These are phyloP conservation scores for Neurospora pannonica DNA, from an alignment of 495 filamentous ascomycete genomes.

Conservation along the genomic window DNA sequence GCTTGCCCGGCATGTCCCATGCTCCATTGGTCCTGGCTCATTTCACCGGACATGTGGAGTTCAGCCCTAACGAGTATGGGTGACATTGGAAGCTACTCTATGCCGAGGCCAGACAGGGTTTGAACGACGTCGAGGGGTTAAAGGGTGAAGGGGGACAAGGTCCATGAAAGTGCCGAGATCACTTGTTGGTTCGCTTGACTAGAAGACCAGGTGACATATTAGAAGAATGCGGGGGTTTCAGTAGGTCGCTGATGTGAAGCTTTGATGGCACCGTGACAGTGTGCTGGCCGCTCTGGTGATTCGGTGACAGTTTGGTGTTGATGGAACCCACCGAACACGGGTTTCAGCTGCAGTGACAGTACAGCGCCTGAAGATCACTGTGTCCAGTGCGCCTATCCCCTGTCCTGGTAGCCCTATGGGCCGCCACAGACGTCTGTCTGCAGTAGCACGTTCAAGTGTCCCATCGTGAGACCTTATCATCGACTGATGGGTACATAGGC, in stretches of 20 bases:
- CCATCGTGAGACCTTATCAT: not conserved
- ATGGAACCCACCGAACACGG: not conserved
- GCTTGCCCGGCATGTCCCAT: not conserved
- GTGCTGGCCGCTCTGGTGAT: not conserved
- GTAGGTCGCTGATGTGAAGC: not conserved
- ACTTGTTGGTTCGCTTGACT: not conserved
- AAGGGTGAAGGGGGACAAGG: not conserved
- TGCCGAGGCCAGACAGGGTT: not conserved
- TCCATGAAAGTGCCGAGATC: not conserved
- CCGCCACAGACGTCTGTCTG: not conserved
- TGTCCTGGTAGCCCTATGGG: not conserved
- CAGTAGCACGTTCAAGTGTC: not conserved
- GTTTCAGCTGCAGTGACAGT: not conserved
- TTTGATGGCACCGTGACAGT: not conserved
- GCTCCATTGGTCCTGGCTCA: not conserved
- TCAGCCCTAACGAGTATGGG: not conserved
- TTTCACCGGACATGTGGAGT: not conserved
- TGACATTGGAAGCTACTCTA: not conserved
- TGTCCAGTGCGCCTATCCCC: not conserved
- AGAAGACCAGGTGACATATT: not conserved
- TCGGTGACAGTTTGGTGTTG: not conserved
- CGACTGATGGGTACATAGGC: not conserved
- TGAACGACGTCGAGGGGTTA: not conserved
- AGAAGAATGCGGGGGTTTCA: not conserved
- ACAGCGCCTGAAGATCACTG: not conserved